A percentile compares a stretch with the other conserved stretches of the same genome.
These are phyloP conservation scores for Clarireedia hainanense DNA, from an alignment of 2,329 filamentous ascomycete genomes.

Conservation along the genomic window DNA sequence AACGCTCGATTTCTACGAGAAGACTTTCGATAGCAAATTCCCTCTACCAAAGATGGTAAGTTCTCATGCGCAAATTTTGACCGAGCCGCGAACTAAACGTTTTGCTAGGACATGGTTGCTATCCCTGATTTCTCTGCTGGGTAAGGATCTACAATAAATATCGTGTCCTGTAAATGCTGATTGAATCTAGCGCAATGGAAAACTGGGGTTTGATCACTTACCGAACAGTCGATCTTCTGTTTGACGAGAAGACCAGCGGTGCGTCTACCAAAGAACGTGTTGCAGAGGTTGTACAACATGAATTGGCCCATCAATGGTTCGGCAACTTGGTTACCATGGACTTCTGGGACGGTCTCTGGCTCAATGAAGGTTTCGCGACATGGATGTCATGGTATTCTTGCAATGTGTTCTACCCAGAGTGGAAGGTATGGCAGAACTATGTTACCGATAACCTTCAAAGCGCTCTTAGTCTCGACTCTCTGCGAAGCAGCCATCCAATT, in stretches of 20 bases:
- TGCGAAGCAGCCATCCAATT: constrained; percentile 92
- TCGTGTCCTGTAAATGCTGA: not conserved
- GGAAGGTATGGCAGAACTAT: constrained; percentile 96
- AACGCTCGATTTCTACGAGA: constrained; percentile 91
- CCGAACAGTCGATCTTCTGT: constrained; percentile 80
- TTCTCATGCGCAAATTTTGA: not conserved
- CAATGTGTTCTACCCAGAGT: constrained; percentile 93
- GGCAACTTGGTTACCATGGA: constrained; percentile 97
- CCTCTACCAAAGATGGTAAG: constrained; percentile 74
- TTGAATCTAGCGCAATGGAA: constrained; percentile 65
- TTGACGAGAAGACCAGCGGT: constrained; percentile 86
- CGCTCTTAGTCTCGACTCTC: constrained; percentile 78
- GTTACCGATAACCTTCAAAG: constrained; percentile 88
- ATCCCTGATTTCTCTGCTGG: constrained; percentile 94
- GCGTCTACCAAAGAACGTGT: constrained; percentile 87
- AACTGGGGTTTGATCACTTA: constrained; percentile 98
- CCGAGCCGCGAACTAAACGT: not conserved
- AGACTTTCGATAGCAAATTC: constrained; percentile 82
- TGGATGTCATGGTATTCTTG: constrained; percentile 94
- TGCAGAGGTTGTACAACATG: constrained; percentile 92
- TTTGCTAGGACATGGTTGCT: constrained; percentile 67
- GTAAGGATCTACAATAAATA: constrained; percentile 2
- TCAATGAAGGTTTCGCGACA: constrained; percentile 88
- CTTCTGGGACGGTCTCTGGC: constrained; percentile 96
- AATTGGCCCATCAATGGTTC: constrained; percentile 97